These are phyloP conservation scores for Trifolium fragiferum DNA, from an alignment of 306 rosid genomes.

Conservation along the genomic window DNA sequence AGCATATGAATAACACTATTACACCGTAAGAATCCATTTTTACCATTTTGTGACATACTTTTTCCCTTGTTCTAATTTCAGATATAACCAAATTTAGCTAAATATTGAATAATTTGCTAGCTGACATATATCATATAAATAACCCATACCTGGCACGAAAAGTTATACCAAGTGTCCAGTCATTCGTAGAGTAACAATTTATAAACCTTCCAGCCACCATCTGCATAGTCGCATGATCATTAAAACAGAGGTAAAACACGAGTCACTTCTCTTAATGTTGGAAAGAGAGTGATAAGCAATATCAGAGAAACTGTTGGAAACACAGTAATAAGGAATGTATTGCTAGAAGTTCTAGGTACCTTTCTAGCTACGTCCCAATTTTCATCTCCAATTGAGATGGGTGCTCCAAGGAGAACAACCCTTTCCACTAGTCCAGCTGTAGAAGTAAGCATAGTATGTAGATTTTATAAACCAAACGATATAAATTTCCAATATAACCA, in stretches of 20 bases:
- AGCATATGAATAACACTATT: constrained; percentile 1
- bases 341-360: constrained; percentile 40
- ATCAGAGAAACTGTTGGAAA: neutral
- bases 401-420: constrained; percentile 78
- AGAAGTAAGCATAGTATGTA: constrained; percentile 29
- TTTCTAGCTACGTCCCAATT: constrained; percentile 64
- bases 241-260: constrained; percentile 5
- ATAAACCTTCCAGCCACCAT: constrained; percentile 82
- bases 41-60: constrained; percentile 7
- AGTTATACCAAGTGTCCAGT: constrained; percentile 69
- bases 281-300: constrained; percentile 11
- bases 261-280: neutral
- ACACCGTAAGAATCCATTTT: constrained; percentile 16
- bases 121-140: constrained; percentile 30
- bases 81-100: constrained; percentile 12
- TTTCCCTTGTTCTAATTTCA: constrained; percentile 22
- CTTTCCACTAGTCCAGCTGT: constrained; percentile 70
- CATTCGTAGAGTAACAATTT: constrained; percentile 62
- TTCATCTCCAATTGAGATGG: constrained; percentile 61
- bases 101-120: constrained; percentile 29
- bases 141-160: constrained; percentile 64
- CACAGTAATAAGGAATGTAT: neutral
- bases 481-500: constrained; percentile 29
- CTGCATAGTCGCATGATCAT: constrained; percentile 42
- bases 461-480: constrained; percentile 26